Percentiles rank a stretch among this genome's conserved stretches.
Evolutionary conservation across 176 grass and related monocot genomes (phyloP).

Genomic region (Lolium multiflorum): DNA sequence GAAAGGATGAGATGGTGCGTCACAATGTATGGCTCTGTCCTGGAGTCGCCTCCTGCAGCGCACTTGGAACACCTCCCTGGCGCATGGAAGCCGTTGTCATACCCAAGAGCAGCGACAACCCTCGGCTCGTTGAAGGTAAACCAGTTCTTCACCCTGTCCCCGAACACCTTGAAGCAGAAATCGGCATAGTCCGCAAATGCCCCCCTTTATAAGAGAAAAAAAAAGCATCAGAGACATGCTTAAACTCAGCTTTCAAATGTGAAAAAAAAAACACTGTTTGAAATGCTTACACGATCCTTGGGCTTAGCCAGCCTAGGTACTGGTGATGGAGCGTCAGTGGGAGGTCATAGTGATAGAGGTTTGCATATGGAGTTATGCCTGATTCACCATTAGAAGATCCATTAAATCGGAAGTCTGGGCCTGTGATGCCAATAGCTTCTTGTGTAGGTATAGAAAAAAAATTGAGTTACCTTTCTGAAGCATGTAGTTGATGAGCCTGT

Average conservation of each 20-base stretch:
- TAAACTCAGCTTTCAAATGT: not conserved
- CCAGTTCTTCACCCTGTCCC: conserved; percentile 92
- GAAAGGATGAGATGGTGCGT: conserved; percentile 86
- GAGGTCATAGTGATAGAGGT: conserved; percentile 97
- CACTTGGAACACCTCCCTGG: conserved; percentile 79
- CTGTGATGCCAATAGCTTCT: not conserved
- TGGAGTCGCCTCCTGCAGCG: conserved; percentile 72
- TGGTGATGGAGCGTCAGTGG: conserved; percentile 80
- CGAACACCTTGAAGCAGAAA: conserved; percentile 80
- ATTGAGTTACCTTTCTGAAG: conserved; percentile 63
- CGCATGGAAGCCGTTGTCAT: conserved; percentile 75
- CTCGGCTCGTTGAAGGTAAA: conserved; percentile 96
- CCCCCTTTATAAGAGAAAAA: conserved; percentile 48
- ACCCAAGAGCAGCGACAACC: conserved; percentile 76
- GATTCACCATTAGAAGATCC: not conserved
- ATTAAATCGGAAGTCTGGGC: not conserved
- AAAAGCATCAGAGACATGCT: not conserved
- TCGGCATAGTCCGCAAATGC: conserved; percentile 78
- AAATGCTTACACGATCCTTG: conserved; percentile 74
- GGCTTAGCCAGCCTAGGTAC: conserved; percentile 78
- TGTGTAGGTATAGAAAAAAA: not conserved
- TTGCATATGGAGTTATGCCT: conserved; percentile 84
- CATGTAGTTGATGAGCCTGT: conserved; percentile 84
- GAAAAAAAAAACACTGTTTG: not conserved
- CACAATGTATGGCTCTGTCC: conserved; percentile 75